These are phyloP conservation scores for Hirschioporus abietinus DNA, from an alignment of 768 basidiomycete genomes.

Conservation along the genomic window DNA sequence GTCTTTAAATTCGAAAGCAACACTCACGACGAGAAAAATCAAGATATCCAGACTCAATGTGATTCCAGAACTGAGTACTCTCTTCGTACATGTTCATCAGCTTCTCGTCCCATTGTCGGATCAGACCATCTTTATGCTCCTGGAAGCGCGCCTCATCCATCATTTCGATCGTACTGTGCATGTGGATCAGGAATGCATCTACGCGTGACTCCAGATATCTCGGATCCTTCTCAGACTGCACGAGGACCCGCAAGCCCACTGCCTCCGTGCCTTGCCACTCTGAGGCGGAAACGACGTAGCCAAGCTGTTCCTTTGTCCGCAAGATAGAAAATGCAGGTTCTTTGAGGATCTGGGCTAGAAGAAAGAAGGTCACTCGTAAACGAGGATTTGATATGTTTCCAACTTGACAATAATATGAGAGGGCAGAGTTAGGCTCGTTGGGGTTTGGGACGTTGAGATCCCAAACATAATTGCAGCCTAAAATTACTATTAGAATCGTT, in stretches of 20 bases:
- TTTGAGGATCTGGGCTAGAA: conserved; percentile 79
- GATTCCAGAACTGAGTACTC: conserved; percentile 54
- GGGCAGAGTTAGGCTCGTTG: conserved; percentile 79
- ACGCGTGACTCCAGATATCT: conserved; percentile 82
- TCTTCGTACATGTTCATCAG: conserved; percentile 89
- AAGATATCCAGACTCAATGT: conserved; percentile 73
- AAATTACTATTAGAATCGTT: conserved; percentile 8
- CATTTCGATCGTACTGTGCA: conserved; percentile 59
- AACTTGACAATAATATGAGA: conserved; percentile 82
- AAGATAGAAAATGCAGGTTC: conserved; percentile 91
- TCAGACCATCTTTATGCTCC: conserved; percentile 71
- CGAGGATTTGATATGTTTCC: conserved; percentile 62
- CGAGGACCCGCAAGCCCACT: conserved; percentile 72
- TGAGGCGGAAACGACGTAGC: conserved; percentile 77
- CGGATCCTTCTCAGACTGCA: conserved; percentile 84
- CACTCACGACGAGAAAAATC: conserved; percentile 85
- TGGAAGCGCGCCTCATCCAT: conserved; percentile 72
- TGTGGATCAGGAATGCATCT: conserved; percentile 77
- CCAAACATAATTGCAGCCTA: conserved; percentile 71
- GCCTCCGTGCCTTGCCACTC: conserved; percentile 60
- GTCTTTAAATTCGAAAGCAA: background rate
- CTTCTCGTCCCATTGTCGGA: conserved; percentile 78
- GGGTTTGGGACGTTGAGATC: conserved; percentile 67
- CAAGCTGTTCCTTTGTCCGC: conserved; percentile 92
- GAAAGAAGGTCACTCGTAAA: conserved; percentile 57